phyloP scores from a whole-genome alignment of 1,284 basidiomycete species.

The Marasmius tenuissimus region DNA sequence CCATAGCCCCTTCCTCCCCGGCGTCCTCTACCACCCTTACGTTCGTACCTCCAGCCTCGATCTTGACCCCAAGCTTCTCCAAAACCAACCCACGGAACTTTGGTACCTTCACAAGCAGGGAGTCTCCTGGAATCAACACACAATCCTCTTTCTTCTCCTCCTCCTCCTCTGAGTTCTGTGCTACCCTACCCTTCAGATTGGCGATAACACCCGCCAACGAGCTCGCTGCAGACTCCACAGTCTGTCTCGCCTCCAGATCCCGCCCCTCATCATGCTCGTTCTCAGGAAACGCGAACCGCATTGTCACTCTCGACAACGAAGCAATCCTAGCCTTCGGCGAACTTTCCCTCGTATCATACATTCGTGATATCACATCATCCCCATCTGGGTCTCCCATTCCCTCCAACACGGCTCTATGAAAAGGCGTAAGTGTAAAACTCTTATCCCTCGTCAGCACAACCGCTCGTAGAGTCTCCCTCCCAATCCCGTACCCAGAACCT shows the following conservation, averaged over 20 bases:
- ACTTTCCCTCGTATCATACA: not conserved
- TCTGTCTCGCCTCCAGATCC: not conserved
- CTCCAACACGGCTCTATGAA: not conserved
- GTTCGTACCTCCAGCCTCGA: too few species aligned
- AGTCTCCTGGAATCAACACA: not conserved
- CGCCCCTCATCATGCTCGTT: not conserved
- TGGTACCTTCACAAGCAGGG: not conserved
- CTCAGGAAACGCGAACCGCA: not conserved
- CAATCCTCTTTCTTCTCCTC: not conserved
- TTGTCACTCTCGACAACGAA: not conserved
- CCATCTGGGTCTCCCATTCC: not conserved
- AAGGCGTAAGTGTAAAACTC: not conserved
- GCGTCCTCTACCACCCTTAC: too few species aligned
- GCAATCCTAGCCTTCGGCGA: not conserved
- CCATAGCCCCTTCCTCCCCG: too few species aligned
- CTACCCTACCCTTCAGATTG: not conserved
- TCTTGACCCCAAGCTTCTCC: not conserved
- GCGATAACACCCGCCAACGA: not conserved
- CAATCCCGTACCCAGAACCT: conserved; percentile 22
- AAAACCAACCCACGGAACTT: not conserved
- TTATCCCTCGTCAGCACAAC: conserved; percentile 15
- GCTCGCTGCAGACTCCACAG: not conserved
- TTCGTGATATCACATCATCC: not conserved
- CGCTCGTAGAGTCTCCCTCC: conserved; percentile 21
- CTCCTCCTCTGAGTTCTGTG: not conserved